Percentiles rank a stretch among this genome's conserved stretches.
These are phyloP conservation scores for Dunaliella sp. DNA, from an alignment of 139 green algal species.

Conservation along the genomic window DNA sequence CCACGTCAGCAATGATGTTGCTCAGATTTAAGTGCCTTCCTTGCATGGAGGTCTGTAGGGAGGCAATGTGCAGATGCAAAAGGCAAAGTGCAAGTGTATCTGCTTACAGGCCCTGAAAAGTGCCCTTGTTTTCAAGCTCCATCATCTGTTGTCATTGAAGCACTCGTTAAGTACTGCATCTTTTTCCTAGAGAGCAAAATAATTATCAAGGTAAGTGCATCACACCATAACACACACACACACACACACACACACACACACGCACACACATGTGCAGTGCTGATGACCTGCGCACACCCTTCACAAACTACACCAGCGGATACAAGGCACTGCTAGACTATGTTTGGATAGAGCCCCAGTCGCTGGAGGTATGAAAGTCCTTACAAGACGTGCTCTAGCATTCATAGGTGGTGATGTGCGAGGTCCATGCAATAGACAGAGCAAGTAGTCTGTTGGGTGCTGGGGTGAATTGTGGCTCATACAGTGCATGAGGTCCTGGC, in stretches of 20 bases:
- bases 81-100: too few relatives aligned
- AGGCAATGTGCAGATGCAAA: too few relatives aligned
- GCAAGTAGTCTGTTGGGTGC: neutral
- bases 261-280: constrained; percentile 36
- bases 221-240: neutral
- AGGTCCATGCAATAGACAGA: neutral
- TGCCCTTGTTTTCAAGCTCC: too few relatives aligned
- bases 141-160: too few relatives aligned
- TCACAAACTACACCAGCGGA: constrained; percentile 84
- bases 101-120: too few relatives aligned
- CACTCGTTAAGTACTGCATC: too few relatives aligned
- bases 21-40: too few relatives aligned
- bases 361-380: constrained; percentile 17
- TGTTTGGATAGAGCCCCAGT: constrained; percentile 46
- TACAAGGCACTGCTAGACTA: constrained; percentile 87
- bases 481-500: neutral
- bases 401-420: neutral
- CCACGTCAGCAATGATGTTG: too few relatives aligned
- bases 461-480: neutral
- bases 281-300: constrained; percentile 64
- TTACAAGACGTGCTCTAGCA: neutral
- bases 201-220: too few relatives aligned
- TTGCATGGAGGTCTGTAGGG: too few relatives aligned
- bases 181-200: too few relatives aligned
- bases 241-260: neutral